Base-by-base conservation (phyloP, 768 basidiomycete species). In the Boletus edulis region DNA sequence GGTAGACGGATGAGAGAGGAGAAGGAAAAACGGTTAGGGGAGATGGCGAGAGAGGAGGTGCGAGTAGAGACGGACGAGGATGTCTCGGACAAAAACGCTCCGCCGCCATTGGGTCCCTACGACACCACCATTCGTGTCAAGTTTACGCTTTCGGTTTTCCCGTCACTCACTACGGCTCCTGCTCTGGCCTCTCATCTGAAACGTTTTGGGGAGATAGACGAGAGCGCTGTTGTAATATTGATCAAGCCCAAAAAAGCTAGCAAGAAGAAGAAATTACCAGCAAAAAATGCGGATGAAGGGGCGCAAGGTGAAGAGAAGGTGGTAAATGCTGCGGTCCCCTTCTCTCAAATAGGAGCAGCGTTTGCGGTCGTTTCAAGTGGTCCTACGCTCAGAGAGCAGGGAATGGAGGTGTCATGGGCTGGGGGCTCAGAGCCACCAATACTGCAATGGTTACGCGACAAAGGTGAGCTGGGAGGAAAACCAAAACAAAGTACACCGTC, bases 41-140 rank as follows among this genome's bases (percentile, higher is more conserved):
- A 71, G 59, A 75, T 72, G 58, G 78, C 83, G 55, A 57, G 78
- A 5, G 6, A 61, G 27, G 59, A 56, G 24, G 60, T 60, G 3
- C 71, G 68, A 37, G 61, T 63, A n/a, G 62, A 67, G 49, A 63
- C 60, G 18, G 72, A 62, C 18, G 63, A 56, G 29, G 75, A 73
- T 32, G 68, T 61, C 63, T 12, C 71, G 46, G 75, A 80, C 27
- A 72, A 77, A 46, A 43, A 73, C n/a, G 81, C 81, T 10, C 81
- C 86, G 4, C 87, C 87, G 12, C 61, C 80, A 4, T 68, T 86
- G 58, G 81, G 87, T 79, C 69, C 81, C 3, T 77, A 85, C 29
- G 91, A 92, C 59, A 90, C 89, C 1, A 91, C 90, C 14, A 74
- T 92, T 56, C 81, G 83, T 50, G 67, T 93, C 58, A 91, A 86